phyloP scores from a whole-genome alignment of 73 alveolate species.

The Urostyla sp. region DNA sequence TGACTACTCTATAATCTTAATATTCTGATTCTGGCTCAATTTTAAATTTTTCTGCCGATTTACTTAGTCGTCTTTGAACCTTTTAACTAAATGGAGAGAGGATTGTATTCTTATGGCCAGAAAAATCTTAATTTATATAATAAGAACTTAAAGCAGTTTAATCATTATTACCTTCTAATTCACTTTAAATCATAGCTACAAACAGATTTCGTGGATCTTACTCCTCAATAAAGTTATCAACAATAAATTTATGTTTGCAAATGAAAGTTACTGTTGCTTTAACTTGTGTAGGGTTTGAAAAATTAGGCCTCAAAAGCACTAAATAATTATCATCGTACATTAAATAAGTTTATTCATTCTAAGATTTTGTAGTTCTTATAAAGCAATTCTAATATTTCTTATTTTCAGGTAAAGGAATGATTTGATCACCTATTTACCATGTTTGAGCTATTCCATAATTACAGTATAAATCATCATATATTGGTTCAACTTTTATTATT shows the following conservation, averaged over 20 bases:
- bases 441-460: slow-evolving; percentile 15
- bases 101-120: no score
- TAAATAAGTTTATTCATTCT: background rate
- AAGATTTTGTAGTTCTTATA: background rate
- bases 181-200: slow-evolving; percentile 8
- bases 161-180: background rate
- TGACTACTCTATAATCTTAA: no score
- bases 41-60: no score
- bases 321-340: slow-evolving; percentile 39
- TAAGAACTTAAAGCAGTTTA: no score
- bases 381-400: slow-evolving; percentile 24
- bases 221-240: slow-evolving; percentile 23
- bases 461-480: no score
- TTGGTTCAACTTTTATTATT: no score
- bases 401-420: slow-evolving; percentile 9
- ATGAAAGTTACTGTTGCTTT: background rate
- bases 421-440: background rate
- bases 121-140: no score
- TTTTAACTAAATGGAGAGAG: no score
- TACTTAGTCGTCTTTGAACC: no score
- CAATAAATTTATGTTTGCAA: slow-evolving; percentile 21
- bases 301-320: slow-evolving; percentile 5
- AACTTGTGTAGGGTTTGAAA: background rate
- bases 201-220: slow-evolving; percentile 24
- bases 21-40: no score